Evolutionary conservation across 176 grass and related monocot genomes (phyloP).

Genomic region (Oryza australiensis): DNA sequence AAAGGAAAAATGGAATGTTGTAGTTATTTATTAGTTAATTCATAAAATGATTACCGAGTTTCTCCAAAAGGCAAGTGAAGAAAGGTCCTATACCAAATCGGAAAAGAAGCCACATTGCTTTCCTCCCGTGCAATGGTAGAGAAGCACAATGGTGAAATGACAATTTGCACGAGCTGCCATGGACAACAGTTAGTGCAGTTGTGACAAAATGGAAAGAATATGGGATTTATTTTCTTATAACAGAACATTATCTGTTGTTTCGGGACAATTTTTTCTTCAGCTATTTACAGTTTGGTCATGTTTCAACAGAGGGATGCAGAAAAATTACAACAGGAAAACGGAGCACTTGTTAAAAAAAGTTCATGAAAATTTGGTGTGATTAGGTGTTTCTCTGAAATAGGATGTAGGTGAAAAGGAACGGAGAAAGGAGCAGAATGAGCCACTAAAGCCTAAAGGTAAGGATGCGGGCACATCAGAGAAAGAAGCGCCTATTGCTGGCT

Average conservation of each 20-base stretch:
- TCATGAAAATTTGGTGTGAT: neutral
- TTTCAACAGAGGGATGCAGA: neutral
- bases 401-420: neutral
- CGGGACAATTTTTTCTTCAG: neutral
- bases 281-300: slow-evolving; percentile 40
- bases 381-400: neutral
- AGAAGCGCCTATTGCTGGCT: neutral
- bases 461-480: neutral
- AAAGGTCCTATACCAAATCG: no score
- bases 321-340: slow-evolving; percentile 2
- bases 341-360: neutral
- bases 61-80: no score
- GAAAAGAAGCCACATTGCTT: no score
- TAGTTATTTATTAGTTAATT: no score
- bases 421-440: neutral
- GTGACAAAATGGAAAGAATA: neutral
- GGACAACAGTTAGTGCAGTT: no score
- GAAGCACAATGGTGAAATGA: neutral
- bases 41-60: no score
- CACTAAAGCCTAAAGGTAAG: neutral
- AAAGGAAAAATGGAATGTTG: no score
- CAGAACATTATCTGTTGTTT: neutral
- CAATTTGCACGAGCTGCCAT: neutral
- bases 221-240: neutral
- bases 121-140: no score